phyloP scores from a whole-genome alignment of 2,329 filamentous ascomycete species.

The Ceratocystis cacaofunesta region DNA sequence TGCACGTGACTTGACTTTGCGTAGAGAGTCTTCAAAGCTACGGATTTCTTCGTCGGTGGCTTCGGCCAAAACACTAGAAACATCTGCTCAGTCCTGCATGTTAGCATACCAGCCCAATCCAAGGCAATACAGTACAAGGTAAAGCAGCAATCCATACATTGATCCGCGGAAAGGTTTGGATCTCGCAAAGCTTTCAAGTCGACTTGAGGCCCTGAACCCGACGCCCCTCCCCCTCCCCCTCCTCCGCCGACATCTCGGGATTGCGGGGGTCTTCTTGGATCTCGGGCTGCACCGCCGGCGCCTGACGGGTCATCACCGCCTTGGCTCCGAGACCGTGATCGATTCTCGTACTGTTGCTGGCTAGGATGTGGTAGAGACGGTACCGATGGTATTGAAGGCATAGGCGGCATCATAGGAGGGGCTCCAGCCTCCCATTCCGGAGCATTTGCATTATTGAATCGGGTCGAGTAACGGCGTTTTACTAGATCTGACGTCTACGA shows the following conservation, averaged over 20 bases:
- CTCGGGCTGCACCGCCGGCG: slow-evolving; percentile 21
- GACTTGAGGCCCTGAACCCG: slow-evolving; percentile 42
- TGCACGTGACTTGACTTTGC: slow-evolving; percentile 62
- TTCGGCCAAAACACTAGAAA: slow-evolving; percentile 59
- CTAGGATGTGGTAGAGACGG: slow-evolving; percentile 10
- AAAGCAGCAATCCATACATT: slow-evolving; percentile 37
- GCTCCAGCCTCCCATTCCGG: slow-evolving; percentile 51
- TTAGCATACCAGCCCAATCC: slow-evolving; percentile 10
- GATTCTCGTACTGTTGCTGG: slow-evolving; percentile 8
- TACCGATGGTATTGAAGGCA: slow-evolving; percentile 13
- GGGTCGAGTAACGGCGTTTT: slow-evolving; percentile 84
- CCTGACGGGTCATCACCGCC: slow-evolving; percentile 20
- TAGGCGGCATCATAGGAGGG: slow-evolving; percentile 33
- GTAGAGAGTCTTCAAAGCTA: slow-evolving; percentile 62
- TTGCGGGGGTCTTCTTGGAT: slow-evolving; percentile 36
- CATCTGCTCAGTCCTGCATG: slow-evolving; percentile 29
- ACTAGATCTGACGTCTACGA: slow-evolving; percentile 62
- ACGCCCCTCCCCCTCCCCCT: slow-evolving; percentile 26
- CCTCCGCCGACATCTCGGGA: slow-evolving; percentile 26
- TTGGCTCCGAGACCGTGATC: slow-evolving; percentile 13
- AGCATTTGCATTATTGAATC: slow-evolving; percentile 62
- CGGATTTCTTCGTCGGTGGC: slow-evolving; percentile 77
- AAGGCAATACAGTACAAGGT: too few relatives aligned
- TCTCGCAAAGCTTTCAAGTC: slow-evolving; percentile 68
- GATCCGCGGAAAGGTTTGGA: slow-evolving; percentile 62